Percentiles rank a stretch among this genome's conserved stretches.
Evolutionary conservation across 352 stramenopile species (phyloP).

Genomic region (Phytophthora syringae): DNA sequence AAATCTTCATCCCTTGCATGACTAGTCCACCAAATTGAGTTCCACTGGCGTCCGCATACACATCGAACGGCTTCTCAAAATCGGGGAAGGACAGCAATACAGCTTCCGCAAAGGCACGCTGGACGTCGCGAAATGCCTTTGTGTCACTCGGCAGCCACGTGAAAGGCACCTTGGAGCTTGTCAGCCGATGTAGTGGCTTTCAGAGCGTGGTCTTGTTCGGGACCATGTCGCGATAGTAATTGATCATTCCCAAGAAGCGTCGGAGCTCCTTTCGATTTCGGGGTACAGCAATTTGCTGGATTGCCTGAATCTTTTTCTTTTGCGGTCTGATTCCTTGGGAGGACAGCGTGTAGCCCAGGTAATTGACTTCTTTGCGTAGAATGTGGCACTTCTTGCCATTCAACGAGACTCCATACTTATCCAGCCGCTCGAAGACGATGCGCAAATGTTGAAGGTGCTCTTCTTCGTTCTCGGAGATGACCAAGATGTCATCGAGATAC

Average conservation of each 20-base stretch:
- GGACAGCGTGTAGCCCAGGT: not conserved
- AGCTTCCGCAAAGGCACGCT: not conserved
- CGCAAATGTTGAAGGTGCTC: not conserved
- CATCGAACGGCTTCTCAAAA: not conserved
- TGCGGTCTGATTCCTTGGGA: not conserved
- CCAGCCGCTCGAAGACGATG: not conserved
- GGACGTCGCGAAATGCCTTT: not conserved
- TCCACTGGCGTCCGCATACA: constrained; percentile 2
- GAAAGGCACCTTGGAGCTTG: not conserved
- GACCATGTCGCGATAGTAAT: too few species aligned
- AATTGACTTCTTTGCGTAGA: not conserved
- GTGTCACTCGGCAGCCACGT: not conserved
- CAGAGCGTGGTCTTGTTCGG: too few species aligned
- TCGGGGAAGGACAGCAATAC: not conserved
- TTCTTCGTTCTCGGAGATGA: not conserved
- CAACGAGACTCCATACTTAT: not conserved
- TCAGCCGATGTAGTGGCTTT: not conserved
- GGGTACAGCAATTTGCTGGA: too few species aligned
- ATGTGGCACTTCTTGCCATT: too few species aligned
- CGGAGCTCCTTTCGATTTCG: too few species aligned
- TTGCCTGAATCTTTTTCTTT: not conserved
- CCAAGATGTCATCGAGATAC: not conserved
- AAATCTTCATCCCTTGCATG: not conserved
- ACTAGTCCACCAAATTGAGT: not conserved
- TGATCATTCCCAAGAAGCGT: too few species aligned